Conservation (phyloP, 2,329 filamentous ascomycete species). For the Penicillium sp. region DNA sequence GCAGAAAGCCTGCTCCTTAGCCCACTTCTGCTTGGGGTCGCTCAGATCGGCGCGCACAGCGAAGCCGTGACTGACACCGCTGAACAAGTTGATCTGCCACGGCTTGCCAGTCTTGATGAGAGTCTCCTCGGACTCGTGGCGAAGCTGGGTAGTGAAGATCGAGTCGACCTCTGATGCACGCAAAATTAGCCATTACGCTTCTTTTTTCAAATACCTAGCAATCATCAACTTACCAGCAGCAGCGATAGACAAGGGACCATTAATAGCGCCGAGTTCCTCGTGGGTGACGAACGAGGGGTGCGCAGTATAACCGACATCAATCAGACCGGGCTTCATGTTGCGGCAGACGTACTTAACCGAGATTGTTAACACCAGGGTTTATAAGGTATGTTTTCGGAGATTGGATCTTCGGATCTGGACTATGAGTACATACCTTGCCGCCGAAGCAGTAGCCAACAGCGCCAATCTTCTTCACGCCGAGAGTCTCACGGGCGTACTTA, state of each 20-base stretch:
- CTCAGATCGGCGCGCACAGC: slow-evolving; percentile 63
- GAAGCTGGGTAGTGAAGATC: slow-evolving; percentile 63
- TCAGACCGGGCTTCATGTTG: slow-evolving; percentile 59
- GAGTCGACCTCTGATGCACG: slow-evolving; percentile 53
- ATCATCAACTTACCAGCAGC: slow-evolving; percentile 44
- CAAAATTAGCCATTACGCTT: slow-evolving; percentile 1
- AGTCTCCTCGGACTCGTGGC: slow-evolving; percentile 64
- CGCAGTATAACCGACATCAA: slow-evolving; percentile 69
- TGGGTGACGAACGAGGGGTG: slow-evolving; percentile 73
- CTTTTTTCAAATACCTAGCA: not conserved
- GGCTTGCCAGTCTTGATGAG: slow-evolving; percentile 56
- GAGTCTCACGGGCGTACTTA: slow-evolving; percentile 56
- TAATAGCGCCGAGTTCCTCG: slow-evolving; percentile 63
- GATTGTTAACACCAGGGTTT: not conserved
- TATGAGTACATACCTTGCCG: slow-evolving; percentile 56
- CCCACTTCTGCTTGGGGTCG: slow-evolving; percentile 59
- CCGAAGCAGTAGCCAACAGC: slow-evolving; percentile 74
- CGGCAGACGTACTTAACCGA: slow-evolving; percentile 62
- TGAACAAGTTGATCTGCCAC: slow-evolving; percentile 77
- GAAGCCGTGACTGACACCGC: slow-evolving; percentile 71
- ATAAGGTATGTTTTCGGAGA: not conserved
- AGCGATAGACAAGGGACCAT: slow-evolving; percentile 66
- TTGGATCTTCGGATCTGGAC: not conserved
- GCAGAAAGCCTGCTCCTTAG: slow-evolving; percentile 76
- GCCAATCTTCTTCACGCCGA: slow-evolving; percentile 59